phyloP scores from a whole-genome alignment of 139 green algal species.

The Dunaliella sp. region DNA sequence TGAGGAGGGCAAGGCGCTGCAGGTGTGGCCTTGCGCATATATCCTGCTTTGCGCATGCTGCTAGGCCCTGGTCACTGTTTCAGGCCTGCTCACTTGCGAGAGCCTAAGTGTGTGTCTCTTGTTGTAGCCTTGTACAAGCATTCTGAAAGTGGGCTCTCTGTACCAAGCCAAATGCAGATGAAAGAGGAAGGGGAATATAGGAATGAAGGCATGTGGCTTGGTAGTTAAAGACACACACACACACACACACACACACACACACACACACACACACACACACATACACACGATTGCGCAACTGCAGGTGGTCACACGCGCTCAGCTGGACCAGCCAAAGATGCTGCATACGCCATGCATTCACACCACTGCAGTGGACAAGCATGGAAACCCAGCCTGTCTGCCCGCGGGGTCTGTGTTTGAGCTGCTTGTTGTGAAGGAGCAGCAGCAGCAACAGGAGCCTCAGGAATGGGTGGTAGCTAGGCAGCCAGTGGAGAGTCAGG shows the following conservation, averaged over 20 bases:
- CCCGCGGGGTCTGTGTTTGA: neutral
- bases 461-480: neutral
- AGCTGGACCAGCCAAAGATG: neutral
- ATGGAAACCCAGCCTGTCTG: neutral
- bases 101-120: no score
- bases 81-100: no score
- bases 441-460: neutral
- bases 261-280: neutral
- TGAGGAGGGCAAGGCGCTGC: no score
- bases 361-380: neutral
- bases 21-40: no score
- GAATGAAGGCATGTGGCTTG: no score
- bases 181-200: no score
- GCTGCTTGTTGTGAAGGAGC: neutral
- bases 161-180: no score
- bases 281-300: neutral
- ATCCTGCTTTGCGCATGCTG: no score
- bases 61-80: no score
- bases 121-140: no score
- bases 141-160: no score
- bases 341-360: neutral
- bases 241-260: neutral
- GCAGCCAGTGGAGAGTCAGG: no score
- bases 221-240: neutral
- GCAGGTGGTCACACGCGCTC: neutral